phyloP scores from a whole-genome alignment of 176 grass and related monocot genomes.

The Urochloa ruziziensis region DNA sequence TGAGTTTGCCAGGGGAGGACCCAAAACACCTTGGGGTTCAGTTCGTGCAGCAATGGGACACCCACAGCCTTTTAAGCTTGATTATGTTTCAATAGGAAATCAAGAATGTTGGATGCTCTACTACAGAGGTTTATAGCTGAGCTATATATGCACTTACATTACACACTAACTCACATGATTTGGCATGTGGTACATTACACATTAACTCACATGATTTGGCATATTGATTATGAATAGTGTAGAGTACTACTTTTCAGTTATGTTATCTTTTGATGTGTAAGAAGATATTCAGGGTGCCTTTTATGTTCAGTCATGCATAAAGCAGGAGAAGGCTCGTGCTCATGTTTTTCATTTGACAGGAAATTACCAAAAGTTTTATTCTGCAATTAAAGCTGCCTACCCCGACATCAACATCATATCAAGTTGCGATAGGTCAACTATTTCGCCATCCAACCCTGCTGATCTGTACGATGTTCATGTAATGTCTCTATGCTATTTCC shows the following conservation, averaged over 20 bases:
- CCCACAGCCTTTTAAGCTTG: constrained; percentile 74
- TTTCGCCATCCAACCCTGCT: constrained; percentile 66
- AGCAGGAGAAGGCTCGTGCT: not conserved
- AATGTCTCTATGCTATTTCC: constrained; percentile 37
- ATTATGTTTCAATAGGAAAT: constrained; percentile 87
- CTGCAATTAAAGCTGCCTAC: constrained; percentile 79
- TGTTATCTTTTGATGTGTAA: not conserved
- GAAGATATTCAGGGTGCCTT: not conserved
- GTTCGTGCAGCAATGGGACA: constrained; percentile 82
- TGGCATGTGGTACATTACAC: not conserved
- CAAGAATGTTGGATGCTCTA: constrained; percentile 80
- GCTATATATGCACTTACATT: not conserved
- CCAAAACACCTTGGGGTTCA: constrained; percentile 74
- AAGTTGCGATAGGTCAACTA: constrained; percentile 78
- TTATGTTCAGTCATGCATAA: not conserved
- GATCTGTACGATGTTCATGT: constrained; percentile 90
- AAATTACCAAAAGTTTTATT: constrained; percentile 86
- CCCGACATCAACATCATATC: constrained; percentile 79
- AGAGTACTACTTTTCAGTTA: not conserved
- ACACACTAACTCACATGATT: not conserved
- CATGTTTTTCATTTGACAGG: constrained; percentile 32
- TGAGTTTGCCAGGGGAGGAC: constrained; percentile 82
- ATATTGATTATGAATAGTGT: not conserved
- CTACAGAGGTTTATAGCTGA: constrained; percentile 65
- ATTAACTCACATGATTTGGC: not conserved